phyloP scores from a whole-genome alignment of 2,329 filamentous ascomycete species.

The Shiraia bambusicola region DNA sequence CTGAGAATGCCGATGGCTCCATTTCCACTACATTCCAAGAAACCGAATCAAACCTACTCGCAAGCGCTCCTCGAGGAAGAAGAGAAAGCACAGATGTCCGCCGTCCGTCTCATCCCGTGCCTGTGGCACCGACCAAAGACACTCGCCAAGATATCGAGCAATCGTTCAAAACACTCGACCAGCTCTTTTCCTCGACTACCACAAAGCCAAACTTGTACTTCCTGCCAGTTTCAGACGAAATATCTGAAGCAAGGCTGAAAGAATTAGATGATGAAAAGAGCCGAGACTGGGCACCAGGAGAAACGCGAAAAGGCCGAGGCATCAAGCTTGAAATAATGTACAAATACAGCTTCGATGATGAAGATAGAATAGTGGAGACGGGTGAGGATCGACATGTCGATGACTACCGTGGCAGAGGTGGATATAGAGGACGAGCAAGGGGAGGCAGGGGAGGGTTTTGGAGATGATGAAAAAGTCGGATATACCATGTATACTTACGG shows the following conservation, averaged over 20 bases:
- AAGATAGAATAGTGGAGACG: constrained; percentile 47
- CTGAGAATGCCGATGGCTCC: constrained; percentile 16
- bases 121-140: constrained; percentile 9
- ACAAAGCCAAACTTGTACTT: constrained; percentile 67
- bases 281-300: constrained; percentile 44
- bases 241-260: constrained; percentile 66
- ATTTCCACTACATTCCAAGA: constrained; percentile 37
- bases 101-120: constrained; percentile 3
- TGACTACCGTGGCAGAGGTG: constrained; percentile 23
- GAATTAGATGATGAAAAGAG: constrained; percentile 53
- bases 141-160: constrained; percentile 26
- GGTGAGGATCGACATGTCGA: constrained; percentile 31
- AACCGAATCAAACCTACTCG: constrained; percentile 31
- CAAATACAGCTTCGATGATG: constrained; percentile 48
- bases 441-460: constrained; percentile 13
- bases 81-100: constrained; percentile 11
- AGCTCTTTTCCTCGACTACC: constrained; percentile 61
- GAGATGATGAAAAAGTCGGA: constrained; percentile 7
- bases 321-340: constrained; percentile 36
- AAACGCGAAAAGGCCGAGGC: constrained; percentile 32
- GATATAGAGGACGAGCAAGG: constrained; percentile 3
- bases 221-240: constrained; percentile 63
- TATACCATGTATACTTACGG: too few species aligned
- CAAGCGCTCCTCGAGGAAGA: constrained; percentile 27
- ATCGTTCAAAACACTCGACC: constrained; percentile 58